Evolutionary conservation across 116 monocot genomes (phyloP).

Genomic region (Papilionanthe hybrid): DNA sequence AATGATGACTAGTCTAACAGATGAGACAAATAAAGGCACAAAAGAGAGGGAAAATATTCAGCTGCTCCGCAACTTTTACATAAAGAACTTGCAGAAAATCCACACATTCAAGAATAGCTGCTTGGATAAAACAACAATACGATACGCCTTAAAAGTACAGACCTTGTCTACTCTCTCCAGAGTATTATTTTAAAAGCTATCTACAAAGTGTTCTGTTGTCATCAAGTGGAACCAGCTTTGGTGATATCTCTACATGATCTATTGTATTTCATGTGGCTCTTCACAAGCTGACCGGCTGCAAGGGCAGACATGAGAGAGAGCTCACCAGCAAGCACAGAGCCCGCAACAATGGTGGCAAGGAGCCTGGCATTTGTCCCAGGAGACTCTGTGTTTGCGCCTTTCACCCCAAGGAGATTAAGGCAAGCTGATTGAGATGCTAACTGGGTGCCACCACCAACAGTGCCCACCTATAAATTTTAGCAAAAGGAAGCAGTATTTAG

Average conservation of each 20-base stretch:
- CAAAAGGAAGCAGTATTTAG: too few relatives aligned
- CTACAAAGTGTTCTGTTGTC: neutral
- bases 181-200: neutral
- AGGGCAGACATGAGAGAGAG: constrained; percentile 94
- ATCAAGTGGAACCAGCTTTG: constrained; percentile 26
- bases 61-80: neutral
- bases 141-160: neutral
- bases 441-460: constrained; percentile 93
- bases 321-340: constrained; percentile 87
- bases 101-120: neutral
- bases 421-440: constrained; percentile 82
- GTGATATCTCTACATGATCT: constrained; percentile 69
- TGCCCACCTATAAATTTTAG: constrained; percentile 62
- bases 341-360: constrained; percentile 76
- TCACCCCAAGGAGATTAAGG: constrained; percentile 86
- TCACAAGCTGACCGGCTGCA: constrained; percentile 94
- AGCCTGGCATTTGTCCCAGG: constrained; percentile 84
- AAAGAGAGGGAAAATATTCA: neutral
- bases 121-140: neutral
- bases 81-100: neutral
- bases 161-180: neutral
- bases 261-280: constrained; percentile 97
- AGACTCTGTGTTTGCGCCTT: constrained; percentile 61
- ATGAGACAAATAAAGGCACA: neutral
- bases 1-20: neutral